These are phyloP conservation scores for Pleurotus giganteus DNA, from an alignment of 768 basidiomycete species.

Conservation along the genomic window DNA sequence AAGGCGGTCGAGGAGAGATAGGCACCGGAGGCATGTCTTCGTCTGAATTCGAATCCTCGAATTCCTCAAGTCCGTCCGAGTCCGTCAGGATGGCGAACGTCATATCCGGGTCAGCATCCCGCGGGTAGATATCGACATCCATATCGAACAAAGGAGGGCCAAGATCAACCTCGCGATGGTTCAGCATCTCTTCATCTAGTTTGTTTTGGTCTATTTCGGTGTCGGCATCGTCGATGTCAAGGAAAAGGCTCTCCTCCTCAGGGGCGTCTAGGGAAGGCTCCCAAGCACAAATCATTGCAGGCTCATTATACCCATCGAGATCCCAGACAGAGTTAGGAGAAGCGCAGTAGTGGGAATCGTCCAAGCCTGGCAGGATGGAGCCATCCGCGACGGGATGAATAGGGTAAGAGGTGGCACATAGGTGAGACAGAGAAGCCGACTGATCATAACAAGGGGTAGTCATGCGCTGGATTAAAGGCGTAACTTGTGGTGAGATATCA, in stretches of 20 bases:
- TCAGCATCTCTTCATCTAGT: background rate
- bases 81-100: slow-evolving; percentile 14
- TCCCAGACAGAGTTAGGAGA: background rate
- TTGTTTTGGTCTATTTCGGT: background rate
- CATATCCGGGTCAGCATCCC: slow-evolving; percentile 14
- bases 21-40: background rate
- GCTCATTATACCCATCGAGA: background rate
- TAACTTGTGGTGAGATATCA: too few species aligned
- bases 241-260: background rate
- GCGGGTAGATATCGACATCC: background rate
- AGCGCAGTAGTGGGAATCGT: background rate
- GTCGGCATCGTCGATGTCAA: background rate
- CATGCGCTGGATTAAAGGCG: too few species aligned
- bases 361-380: background rate
- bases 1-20: background rate
- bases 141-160: slow-evolving; percentile 4
- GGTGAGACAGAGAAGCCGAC: background rate
- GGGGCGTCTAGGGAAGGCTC: background rate
- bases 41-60: slow-evolving; percentile 10
- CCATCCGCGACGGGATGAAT: background rate
- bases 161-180: background rate
- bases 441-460: background rate
- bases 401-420: background rate
- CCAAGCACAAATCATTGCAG: background rate
- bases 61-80: slow-evolving; percentile 11